Evolutionary conservation across 2,329 filamentous ascomycete genomes (phyloP).

Genomic region (Xylaria polymorpha): DNA sequence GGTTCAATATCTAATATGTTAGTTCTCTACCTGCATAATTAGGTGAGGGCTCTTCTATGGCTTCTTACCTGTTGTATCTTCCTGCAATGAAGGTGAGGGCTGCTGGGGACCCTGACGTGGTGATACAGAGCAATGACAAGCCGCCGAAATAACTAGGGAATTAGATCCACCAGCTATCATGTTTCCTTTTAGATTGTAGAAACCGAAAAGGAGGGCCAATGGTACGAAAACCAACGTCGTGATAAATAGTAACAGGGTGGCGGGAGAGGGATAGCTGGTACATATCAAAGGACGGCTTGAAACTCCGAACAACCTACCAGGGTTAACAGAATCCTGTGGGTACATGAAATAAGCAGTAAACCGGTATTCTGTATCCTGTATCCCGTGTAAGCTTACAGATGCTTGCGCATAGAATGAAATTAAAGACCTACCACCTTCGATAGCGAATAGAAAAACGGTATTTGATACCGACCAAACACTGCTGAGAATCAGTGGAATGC

Average conservation of each 20-base stretch:
- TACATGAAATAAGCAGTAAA: neutral
- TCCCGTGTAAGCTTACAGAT: neutral
- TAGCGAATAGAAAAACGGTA: conserved; percentile 1
- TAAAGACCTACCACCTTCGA: conserved; percentile 14
- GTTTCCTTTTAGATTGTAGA: neutral
- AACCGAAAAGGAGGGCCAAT: neutral
- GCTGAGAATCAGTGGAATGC: conserved; percentile 5
- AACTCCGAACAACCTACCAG: neutral
- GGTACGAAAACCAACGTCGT: neutral
- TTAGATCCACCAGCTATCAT: conserved; percentile 14
- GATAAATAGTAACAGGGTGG: neutral
- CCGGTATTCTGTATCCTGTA: neutral
- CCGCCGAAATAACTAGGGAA: conserved; percentile 23
- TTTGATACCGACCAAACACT: neutral
- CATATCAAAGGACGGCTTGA: neutral
- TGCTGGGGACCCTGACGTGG: too few species aligned
- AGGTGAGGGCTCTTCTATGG: too few species aligned
- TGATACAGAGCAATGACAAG: too few species aligned
- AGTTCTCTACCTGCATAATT: too few species aligned
- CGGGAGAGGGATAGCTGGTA: neutral
- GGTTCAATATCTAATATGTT: too few species aligned
- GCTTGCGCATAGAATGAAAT: neutral
- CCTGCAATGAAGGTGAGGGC: too few species aligned
- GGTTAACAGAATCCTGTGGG: neutral
- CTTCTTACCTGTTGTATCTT: too few species aligned